Base-by-base conservation (phyloP, 345 rosid species). In the Corchorus olitorius region DNA sequence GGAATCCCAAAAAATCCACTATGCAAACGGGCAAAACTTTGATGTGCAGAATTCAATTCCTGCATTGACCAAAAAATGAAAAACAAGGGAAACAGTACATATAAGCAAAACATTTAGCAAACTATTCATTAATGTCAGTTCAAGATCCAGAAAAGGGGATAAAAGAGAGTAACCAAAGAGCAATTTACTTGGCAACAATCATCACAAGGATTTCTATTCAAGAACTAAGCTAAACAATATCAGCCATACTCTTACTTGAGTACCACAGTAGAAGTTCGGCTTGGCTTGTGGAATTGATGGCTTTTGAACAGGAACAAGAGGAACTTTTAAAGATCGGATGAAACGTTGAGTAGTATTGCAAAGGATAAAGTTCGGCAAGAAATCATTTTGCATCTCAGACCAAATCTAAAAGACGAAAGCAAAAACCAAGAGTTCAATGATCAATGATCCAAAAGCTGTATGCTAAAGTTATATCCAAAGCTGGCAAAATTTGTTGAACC, bases 341-440 rank as follows among this genome's bases (percentile, higher is more conserved):
- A 96, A 93, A 54, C 98, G 91, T 72, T 96, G 99, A 75, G 99
- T 96, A 37, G 98, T 96, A 81, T 96, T 93, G 86, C 99, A 96
- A 68, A 96, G 93, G 77, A 96, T 86, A 85, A 96, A 96, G 88
- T 92, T 96, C 49, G 98, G 99, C 83, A 96, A 75, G 93, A 96
- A 96, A 86, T 96, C 99, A 72, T 82, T 87, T 86, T 91, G 98
- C 97, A 96, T 93, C 89, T 96, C 99, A 76, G 99, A 93, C 99
- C 98, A 96, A 77, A 96, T 90, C 99, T 96, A 83, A 59, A 68
- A 68, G 72, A 73, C 54, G 62, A 20, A 74, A 70, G 61, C 17
- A 9, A 35, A 70, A 70, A 52, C 27, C 27, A 70, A 70, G 61
- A 60, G 10, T 34, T 70, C 61, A 70, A 6, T 52, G 61, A 70